These are phyloP conservation scores for Leishmania aethiopica DNA, from an alignment of 208 protist species.

Conservation along the genomic window DNA sequence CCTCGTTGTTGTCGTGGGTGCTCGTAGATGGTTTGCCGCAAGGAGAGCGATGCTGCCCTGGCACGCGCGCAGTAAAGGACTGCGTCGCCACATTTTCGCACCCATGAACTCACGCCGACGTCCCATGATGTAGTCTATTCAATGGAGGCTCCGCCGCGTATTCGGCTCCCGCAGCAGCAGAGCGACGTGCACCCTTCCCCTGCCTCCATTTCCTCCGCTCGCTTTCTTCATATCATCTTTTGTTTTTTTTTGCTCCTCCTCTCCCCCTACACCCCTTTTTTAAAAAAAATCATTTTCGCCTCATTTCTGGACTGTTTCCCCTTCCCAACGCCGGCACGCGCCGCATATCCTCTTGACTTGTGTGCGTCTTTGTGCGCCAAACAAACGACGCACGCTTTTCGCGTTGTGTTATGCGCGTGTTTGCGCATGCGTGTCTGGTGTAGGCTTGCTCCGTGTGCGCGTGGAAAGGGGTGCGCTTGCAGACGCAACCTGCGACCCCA, in stretches of 20 bases:
- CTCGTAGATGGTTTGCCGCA: not conserved
- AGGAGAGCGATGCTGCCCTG: not conserved
- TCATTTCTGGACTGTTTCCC: not conserved
- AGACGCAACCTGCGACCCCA: not conserved
- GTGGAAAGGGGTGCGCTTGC: not conserved
- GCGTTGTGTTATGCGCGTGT: not conserved
- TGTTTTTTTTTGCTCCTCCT: slow-evolving; percentile 7
- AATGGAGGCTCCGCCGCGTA: not conserved
- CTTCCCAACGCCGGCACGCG: not conserved
- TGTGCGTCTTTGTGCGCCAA: not conserved
- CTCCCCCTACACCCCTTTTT: not conserved
- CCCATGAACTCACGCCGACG: not conserved
- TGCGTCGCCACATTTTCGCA: too few species aligned
- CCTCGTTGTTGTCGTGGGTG: too few species aligned
- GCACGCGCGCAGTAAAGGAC: not conserved
- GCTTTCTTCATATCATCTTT: not conserved
- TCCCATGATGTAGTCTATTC: not conserved
- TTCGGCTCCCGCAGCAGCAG: not conserved
- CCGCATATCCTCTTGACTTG: not conserved
- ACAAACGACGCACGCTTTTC: not conserved
- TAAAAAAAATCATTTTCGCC: too few species aligned
- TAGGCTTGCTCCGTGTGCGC: not conserved
- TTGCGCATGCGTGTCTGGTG: not conserved
- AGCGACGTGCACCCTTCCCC: not conserved
- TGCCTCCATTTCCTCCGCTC: not conserved